These are phyloP conservation scores for Stemphylium beticola DNA, from an alignment of 2,329 filamentous ascomycete genomes.

Conservation along the genomic window DNA sequence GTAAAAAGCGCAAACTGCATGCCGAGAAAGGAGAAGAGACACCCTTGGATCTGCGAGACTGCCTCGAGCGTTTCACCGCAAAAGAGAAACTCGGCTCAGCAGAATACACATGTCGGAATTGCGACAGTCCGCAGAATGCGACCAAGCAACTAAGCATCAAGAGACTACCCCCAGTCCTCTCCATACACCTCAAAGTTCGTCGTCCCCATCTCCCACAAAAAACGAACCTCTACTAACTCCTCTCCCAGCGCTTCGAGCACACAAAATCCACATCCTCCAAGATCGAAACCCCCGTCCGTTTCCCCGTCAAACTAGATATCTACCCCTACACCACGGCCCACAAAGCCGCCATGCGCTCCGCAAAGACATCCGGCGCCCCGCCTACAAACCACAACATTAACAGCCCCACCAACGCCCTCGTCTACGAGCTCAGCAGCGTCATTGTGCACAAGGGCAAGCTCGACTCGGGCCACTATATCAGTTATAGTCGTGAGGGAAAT, in stretches of 20 bases:
- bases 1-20: conserved; percentile 68
- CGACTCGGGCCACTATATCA: conserved; percentile 89
- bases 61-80: conserved; percentile 86
- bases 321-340: conserved; percentile 80
- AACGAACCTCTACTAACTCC: neutral
- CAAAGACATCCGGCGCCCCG: conserved; percentile 47
- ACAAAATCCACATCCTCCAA: conserved; percentile 78
- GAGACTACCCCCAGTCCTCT: conserved; percentile 83
- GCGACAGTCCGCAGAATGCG: conserved; percentile 75
- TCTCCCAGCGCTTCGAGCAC: conserved; percentile 72
- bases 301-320: conserved; percentile 88
- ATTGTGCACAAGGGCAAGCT: conserved; percentile 94
- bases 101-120: conserved; percentile 85
- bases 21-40: conserved; percentile 36
- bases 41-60: conserved; percentile 58
- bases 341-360: conserved; percentile 32
- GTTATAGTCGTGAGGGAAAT: conserved; percentile 83
- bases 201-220: neutral
- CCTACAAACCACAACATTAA: conserved; percentile 43
- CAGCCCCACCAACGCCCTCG: conserved; percentile 60
- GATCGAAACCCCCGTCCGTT: conserved; percentile 84
- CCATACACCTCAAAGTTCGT: conserved; percentile 86
- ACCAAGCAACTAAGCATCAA: conserved; percentile 85
- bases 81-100: conserved; percentile 76
- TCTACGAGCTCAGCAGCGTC: conserved; percentile 87